Conservation (phyloP, 225 moss, liverwort and hornwort species). For the Antitrichia curtipendula region DNA sequence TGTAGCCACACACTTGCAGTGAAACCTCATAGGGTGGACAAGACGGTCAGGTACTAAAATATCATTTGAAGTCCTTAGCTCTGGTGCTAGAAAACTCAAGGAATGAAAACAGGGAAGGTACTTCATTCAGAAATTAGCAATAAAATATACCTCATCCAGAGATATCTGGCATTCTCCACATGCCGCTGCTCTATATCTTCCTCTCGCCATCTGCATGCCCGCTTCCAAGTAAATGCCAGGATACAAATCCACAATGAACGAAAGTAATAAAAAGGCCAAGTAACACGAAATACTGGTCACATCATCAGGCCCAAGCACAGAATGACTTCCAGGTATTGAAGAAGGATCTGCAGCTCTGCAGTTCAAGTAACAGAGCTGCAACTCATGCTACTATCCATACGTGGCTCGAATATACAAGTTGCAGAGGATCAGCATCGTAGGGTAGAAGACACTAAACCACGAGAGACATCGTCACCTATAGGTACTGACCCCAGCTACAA, state of each 20-base stretch:
- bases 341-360: neutral
- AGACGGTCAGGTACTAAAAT: neutral
- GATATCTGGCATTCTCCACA: constrained; percentile 54
- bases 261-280: neutral
- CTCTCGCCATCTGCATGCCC: constrained; percentile 32
- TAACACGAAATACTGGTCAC: neutral
- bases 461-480: neutral
- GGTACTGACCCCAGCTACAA: neutral
- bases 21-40: neutral
- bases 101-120: neutral
- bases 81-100: neutral
- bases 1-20: neutral
- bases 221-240: neutral
- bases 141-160: constrained; percentile 32
- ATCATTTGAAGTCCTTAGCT: neutral
- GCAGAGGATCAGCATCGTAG: neutral
- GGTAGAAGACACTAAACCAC: neutral
- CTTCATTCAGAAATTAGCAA: neutral
- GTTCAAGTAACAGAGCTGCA: neutral
- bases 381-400: neutral
- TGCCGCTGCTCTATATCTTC: constrained; percentile 55
- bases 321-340: neutral
- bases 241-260: neutral
- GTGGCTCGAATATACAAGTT: neutral
- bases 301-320: neutral